These are phyloP conservation scores for Spathaspora arborariae DNA, from an alignment of 805 yeast species.

Conservation along the genomic window DNA sequence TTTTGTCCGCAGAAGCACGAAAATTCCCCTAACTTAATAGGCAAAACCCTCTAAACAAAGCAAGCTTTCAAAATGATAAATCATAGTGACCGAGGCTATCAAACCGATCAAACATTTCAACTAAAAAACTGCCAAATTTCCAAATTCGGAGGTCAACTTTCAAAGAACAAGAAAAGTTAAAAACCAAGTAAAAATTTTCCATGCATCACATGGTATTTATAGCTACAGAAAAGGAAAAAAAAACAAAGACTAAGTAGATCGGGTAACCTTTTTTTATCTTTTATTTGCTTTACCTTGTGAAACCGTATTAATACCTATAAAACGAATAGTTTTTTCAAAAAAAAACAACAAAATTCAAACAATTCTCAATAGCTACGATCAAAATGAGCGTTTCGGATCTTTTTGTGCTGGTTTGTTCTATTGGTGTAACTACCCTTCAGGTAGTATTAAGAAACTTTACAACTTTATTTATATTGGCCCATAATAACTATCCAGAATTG, in stretches of 20 bases:
- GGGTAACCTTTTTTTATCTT: not conserved
- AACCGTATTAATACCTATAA: not conserved
- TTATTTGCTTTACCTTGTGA: not conserved
- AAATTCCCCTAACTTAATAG: constrained; percentile 38
- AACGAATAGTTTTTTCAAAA: too few relatives aligned
- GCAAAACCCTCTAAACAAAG: constrained; percentile 22
- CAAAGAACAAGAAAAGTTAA: constrained; percentile 17
- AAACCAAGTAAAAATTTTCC: constrained; percentile 3
- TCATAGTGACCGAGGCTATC: constrained; percentile 3
- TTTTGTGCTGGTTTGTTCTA: constrained; percentile 9
- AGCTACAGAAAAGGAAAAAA: not conserved
- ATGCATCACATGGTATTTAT: not conserved
- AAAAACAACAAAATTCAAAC: not conserved
- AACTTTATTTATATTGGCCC: constrained; percentile 9
- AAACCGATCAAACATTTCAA: constrained; percentile 2
- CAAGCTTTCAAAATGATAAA: constrained; percentile 14
- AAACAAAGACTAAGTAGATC: not conserved
- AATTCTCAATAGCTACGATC: not conserved
- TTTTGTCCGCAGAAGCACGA: constrained; percentile 5
- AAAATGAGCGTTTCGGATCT: constrained; percentile 11
- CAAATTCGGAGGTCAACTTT: constrained; percentile 39
- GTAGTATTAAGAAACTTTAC: constrained; percentile 10
- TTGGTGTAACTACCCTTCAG: constrained; percentile 9
- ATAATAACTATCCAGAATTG: constrained; percentile 17
- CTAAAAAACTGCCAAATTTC: constrained; percentile 28